Percentiles rank a stretch among this genome's conserved stretches.
Conservation (phyloP, 176 grass and related monocot genomes). For the Oropetium thomaeum region DNA sequence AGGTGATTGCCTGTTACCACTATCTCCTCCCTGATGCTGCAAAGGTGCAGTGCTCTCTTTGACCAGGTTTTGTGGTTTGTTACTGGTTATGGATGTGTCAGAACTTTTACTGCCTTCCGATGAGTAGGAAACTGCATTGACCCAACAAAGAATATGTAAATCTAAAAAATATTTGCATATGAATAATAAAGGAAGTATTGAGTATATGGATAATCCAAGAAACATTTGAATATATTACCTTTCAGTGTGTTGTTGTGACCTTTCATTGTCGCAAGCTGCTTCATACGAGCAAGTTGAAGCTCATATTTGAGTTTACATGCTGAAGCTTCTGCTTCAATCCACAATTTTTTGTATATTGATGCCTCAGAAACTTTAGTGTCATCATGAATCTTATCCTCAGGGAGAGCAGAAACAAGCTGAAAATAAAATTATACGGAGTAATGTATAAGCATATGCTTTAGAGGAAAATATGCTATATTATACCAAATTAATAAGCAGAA, state of each 20-base stretch:
- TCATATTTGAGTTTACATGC: conserved; percentile 78
- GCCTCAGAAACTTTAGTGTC: conserved; percentile 42
- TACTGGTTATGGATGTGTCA: not conserved
- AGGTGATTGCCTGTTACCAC: conserved; percentile 14
- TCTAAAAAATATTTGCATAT: too few species aligned
- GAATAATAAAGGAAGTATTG: not conserved
- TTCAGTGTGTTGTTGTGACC: conserved; percentile 19
- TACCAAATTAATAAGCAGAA: not conserved
- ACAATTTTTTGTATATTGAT: conserved; percentile 64
- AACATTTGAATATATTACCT: conserved; percentile 32
- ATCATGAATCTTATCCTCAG: conserved; percentile 36
- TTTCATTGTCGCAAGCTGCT: conserved; percentile 37
- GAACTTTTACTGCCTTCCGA: conserved; percentile 8
- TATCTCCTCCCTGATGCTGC: conserved; percentile 21
- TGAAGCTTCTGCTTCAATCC: conserved; percentile 79
- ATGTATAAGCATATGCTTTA: not conserved
- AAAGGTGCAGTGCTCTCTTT: conserved; percentile 27
- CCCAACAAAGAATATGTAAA: conserved; percentile 21
- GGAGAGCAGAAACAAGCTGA: conserved; percentile 53
- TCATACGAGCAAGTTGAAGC: conserved; percentile 51
- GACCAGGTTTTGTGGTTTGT: conserved; percentile 23
- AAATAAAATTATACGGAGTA: not conserved
- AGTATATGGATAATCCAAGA: conserved; percentile 2
- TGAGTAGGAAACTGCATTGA: conserved; percentile 22
- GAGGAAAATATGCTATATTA: not conserved